Evolutionary conservation across 2,329 filamentous ascomycete species (phyloP).

Genomic region (Clonostachys byssicola): DNA sequence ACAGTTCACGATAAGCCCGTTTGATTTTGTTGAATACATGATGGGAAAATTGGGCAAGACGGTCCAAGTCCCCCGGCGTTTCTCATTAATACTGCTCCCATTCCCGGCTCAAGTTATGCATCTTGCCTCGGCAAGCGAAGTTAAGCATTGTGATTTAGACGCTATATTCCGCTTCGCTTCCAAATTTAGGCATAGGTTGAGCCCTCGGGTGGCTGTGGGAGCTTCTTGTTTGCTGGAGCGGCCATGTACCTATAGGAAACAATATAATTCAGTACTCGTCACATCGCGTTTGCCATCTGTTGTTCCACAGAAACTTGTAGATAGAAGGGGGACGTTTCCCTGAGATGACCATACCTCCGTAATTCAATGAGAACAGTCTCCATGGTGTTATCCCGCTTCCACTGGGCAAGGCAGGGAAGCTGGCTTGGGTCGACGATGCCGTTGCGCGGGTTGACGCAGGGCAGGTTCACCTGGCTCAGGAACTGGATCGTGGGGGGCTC

Average conservation of each 20-base stretch:
- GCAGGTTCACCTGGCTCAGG: slow-evolving; percentile 92
- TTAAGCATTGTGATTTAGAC: too few relatives aligned
- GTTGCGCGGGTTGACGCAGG: slow-evolving; percentile 77
- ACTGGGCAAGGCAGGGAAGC: slow-evolving; percentile 80
- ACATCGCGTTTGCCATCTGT: not conserved
- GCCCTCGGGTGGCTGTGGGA: slow-evolving; percentile 88
- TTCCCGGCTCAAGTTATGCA: too few relatives aligned
- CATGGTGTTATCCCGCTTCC: slow-evolving; percentile 93
- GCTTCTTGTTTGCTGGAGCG: slow-evolving; percentile 85
- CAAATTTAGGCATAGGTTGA: slow-evolving; percentile 39
- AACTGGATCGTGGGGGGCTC: slow-evolving; percentile 87
- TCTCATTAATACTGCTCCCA: too few relatives aligned
- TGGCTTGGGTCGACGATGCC: slow-evolving; percentile 83
- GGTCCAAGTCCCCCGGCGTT: too few relatives aligned
- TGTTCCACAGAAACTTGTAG: not conserved
- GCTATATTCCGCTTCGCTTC: not conserved
- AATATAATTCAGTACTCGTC: too few relatives aligned
- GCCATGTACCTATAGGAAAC: slow-evolving; percentile 77
- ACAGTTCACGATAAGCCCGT: too few relatives aligned
- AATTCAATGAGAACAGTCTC: slow-evolving; percentile 89
- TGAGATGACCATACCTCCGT: slow-evolving; percentile 45
- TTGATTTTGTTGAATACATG: too few relatives aligned
- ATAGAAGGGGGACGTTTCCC: not conserved
- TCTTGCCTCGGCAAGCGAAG: too few relatives aligned
- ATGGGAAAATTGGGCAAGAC: too few relatives aligned